Conservation (phyloP, 163 green algal genomes). For the Chlorella variabilis region DNA sequence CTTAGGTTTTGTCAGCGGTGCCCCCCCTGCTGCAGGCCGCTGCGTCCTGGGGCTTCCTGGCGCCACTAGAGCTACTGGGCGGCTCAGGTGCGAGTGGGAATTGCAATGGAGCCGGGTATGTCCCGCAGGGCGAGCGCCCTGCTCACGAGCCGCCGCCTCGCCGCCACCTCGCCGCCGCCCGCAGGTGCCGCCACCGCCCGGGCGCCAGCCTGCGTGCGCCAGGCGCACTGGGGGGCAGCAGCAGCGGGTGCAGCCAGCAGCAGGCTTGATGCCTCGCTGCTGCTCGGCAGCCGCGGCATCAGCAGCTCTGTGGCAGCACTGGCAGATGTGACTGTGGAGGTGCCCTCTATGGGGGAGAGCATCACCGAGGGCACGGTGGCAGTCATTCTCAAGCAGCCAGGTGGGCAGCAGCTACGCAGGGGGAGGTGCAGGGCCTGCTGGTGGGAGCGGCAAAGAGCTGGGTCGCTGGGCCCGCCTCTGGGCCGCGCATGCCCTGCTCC, state of each 20-base stretch:
- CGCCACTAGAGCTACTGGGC: not conserved
- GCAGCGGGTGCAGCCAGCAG: not conserved
- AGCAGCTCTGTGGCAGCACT: not conserved
- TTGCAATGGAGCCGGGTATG: not conserved
- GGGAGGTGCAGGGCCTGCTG: too few species aligned
- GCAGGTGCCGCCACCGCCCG: not conserved
- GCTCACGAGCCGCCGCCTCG: not conserved
- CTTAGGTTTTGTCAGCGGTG: not conserved
- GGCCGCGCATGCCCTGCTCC: too few species aligned
- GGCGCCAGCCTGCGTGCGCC: not conserved
- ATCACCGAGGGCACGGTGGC: constrained; percentile 88
- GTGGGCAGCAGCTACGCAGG: constrained; percentile 4
- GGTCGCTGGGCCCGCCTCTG: too few species aligned
- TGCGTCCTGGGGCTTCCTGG: constrained; percentile 2
- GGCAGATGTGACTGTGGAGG: constrained; percentile 42
- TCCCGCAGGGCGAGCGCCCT: not conserved
- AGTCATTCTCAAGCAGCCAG: constrained; percentile 72
- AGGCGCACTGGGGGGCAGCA: not conserved
- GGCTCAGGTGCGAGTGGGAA: constrained; percentile 5
- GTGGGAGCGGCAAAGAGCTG: not conserved
- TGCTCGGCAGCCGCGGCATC: constrained; percentile 7
- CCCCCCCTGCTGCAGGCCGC: constrained; percentile 24
- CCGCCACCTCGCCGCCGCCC: not conserved
- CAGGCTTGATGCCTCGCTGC: constrained; percentile 8
- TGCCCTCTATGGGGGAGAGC: constrained; percentile 86